Conservation (phyloP, 768 basidiomycete species). For the Phlegmacium glaucopus region DNA sequence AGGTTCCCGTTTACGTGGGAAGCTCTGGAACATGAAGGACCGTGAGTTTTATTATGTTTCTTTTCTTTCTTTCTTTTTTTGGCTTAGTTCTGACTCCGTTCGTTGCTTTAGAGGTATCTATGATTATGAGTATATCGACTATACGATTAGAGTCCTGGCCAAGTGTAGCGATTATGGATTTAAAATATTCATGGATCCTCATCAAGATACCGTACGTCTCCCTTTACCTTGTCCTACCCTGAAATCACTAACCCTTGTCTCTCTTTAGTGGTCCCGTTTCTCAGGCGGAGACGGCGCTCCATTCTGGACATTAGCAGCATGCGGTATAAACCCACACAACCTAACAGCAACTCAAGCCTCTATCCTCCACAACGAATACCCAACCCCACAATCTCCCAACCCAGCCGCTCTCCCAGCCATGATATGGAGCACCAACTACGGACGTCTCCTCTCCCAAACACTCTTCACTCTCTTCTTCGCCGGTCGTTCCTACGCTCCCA, state of each 20-base stretch:
- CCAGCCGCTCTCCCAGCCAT: slow-evolving; percentile 83
- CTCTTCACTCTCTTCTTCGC: slow-evolving; percentile 95
- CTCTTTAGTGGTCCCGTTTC: slow-evolving; percentile 85
- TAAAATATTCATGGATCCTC: slow-evolving; percentile 89
- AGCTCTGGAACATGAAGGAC: slow-evolving; percentile 87
- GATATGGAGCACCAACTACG: slow-evolving; percentile 97
- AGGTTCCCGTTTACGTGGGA: slow-evolving; percentile 94
- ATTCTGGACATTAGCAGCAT: slow-evolving; percentile 88
- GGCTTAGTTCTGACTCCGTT: too few relatives aligned
- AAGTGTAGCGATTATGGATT: slow-evolving; percentile 94
- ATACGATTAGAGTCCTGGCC: slow-evolving; percentile 79
- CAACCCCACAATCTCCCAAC: slow-evolving; percentile 53
- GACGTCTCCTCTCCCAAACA: slow-evolving; percentile 82
- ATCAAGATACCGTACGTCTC: slow-evolving; percentile 83
- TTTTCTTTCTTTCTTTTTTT: slow-evolving; percentile 2
- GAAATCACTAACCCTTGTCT: background rate
- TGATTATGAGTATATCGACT: slow-evolving; percentile 91
- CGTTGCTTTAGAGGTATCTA: slow-evolving; percentile 75
- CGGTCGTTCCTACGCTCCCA: slow-evolving; percentile 85
- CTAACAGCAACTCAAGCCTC: slow-evolving; percentile 85
- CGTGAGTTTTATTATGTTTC: slow-evolving; percentile 56
- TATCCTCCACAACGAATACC: slow-evolving; percentile 88
- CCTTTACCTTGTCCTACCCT: slow-evolving; percentile 1
- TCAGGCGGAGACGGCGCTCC: slow-evolving; percentile 94
- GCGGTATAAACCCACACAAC: slow-evolving; percentile 83